Percentiles rank a stretch among this genome's conserved stretches.
Evolutionary conservation across 2,329 filamentous ascomycete genomes (phyloP).

Genomic region (Trichoderma simmonsii): DNA sequence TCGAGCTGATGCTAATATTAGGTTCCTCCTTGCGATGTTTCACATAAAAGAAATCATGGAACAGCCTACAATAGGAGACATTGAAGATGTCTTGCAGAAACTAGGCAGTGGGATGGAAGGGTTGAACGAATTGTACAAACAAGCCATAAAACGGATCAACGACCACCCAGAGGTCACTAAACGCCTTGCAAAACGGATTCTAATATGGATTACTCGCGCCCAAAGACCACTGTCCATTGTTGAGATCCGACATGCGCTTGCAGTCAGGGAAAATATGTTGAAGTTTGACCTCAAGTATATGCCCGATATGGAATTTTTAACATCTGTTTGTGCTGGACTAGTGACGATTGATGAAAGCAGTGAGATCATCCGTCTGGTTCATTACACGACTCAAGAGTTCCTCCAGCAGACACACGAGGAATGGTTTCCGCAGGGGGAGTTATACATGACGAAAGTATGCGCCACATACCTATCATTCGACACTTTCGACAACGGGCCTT

Average conservation of each 20-base stretch:
- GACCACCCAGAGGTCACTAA: slow-evolving; percentile 28
- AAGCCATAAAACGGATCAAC: slow-evolving; percentile 42
- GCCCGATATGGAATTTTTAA: slow-evolving; percentile 31
- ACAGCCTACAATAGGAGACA: neutral
- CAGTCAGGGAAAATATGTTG: slow-evolving; percentile 28
- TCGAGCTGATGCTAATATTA: neutral
- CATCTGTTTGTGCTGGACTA: slow-evolving; percentile 41
- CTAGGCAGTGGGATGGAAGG: neutral
- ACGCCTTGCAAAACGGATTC: slow-evolving; percentile 36
- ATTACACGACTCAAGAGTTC: slow-evolving; percentile 47
- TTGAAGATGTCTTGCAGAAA: neutral
- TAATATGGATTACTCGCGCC: slow-evolving; percentile 42
- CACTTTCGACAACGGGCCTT: slow-evolving; percentile 23
- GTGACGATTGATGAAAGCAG: slow-evolving; percentile 40
- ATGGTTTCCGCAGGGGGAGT: slow-evolving; percentile 34
- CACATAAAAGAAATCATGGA: neutral
- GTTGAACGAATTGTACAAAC: slow-evolving; percentile 39
- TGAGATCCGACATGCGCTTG: slow-evolving; percentile 44
- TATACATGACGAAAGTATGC: slow-evolving; percentile 31
- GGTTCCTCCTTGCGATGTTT: neutral
- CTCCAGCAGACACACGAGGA: slow-evolving; percentile 30
- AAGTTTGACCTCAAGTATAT: slow-evolving; percentile 30
- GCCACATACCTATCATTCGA: slow-evolving; percentile 37
- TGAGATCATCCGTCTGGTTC: slow-evolving; percentile 39
- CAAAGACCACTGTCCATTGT: slow-evolving; percentile 31